Base-by-base conservation (phyloP, 75 land plant species). In the Larix kaempferi region DNA sequence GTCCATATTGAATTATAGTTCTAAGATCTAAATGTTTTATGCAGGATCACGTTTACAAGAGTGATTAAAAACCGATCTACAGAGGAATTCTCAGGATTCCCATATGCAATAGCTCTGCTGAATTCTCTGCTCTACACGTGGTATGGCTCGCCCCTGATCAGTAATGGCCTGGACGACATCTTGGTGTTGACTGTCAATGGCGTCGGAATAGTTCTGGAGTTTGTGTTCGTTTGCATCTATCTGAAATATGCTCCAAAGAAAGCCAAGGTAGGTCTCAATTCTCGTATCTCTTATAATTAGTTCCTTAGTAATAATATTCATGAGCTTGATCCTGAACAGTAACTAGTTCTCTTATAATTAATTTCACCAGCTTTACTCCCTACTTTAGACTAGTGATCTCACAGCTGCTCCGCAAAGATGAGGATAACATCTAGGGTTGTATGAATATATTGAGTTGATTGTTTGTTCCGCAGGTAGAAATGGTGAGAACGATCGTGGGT, bases 61-160 rank as follows among this genome's bases (percentile, higher is more conserved):
- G 80, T 91, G 75, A 75, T 84, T 0, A 82, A 67, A 71, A 80
- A 63, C 41, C 80, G 64, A 56, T 91, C 93, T 0, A 84, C 88
- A 0, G 90, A 88, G 83, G 74, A 86, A 15, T 91, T 91, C 65
- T 88, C 90, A 19, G 88, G 86, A n/a, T 74, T 91, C 39, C 93
- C 93, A 0, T 91, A 91, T 75, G 84, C 82, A 17, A 76, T 86
- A 80, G 86, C 88, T 21, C 49, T 91, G 76, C 82, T 86, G 75
- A 91, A 91, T 59, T 86, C 87, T 78, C 88, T 91, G 79, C 87
- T 91, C 61, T 86, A 86, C 2, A 84, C 88, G 5, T 91, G 91
- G 91, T 89, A 79, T 56, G 79, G 76, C 10, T 44, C 49, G 49
- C 90, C 93, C 1, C 73, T 91, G 3, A 87, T 91, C n/a, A 91